These are phyloP conservation scores for Penicillium riverlandense DNA, from an alignment of 495 filamentous ascomycete species.

Conservation along the genomic window DNA sequence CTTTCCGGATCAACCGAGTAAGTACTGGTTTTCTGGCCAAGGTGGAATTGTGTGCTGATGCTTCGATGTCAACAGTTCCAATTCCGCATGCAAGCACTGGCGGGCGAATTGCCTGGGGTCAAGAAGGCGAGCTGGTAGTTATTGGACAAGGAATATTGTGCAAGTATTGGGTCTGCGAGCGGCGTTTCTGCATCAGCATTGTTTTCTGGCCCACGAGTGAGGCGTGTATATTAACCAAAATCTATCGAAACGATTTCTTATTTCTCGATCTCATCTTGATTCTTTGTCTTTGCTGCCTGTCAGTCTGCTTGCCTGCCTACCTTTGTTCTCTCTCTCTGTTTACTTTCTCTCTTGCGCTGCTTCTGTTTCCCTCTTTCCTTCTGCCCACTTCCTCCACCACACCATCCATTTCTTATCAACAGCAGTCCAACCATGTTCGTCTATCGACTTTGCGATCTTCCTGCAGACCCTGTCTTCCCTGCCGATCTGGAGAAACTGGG, in stretches of 20 bases:
- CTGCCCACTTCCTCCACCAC: background rate
- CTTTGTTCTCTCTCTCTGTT: background rate
- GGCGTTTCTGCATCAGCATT: slow-evolving; percentile 21
- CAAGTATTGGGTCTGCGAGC: slow-evolving; percentile 14
- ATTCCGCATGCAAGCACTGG: slow-evolving; percentile 83
- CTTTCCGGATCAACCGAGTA: slow-evolving; percentile 88
- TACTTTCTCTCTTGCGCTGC: too few species aligned
- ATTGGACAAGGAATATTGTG: slow-evolving; percentile 2
- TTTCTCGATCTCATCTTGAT: background rate
- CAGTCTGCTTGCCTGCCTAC: background rate
- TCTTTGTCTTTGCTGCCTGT: too few species aligned
- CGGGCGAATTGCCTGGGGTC: slow-evolving; percentile 85
- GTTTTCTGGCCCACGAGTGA: slow-evolving; percentile 15
- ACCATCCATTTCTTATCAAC: background rate
- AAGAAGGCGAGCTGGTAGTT: slow-evolving; percentile 89
- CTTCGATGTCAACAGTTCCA: slow-evolving; percentile 53
- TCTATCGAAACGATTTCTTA: slow-evolving; percentile 3
- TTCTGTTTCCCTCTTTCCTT: background rate
- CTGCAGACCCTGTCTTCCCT: slow-evolving; percentile 60
- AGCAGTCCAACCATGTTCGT: slow-evolving; percentile 53
- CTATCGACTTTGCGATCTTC: slow-evolving; percentile 55
- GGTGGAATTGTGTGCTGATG: too few species aligned
- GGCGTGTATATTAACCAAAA: slow-evolving; percentile 29
- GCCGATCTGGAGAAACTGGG: slow-evolving; percentile 59
- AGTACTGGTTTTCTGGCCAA: slow-evolving; percentile 19